Conservation (phyloP, 345 rosid species). For the Pistacia vera region DNA sequence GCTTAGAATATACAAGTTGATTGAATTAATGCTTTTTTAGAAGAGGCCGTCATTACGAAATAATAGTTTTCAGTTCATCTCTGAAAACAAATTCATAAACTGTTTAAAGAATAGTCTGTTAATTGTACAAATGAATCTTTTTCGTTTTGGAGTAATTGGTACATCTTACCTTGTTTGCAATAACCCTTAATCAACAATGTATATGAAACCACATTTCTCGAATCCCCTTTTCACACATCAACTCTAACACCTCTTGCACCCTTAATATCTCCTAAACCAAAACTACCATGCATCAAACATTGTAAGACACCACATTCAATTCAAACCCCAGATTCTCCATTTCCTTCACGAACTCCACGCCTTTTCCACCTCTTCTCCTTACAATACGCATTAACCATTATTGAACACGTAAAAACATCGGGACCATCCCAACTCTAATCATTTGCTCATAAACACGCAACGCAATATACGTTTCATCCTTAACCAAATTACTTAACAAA, state of each 20-base stretch:
- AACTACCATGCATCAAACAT: slow-evolving; percentile 82
- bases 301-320: slow-evolving; percentile 65
- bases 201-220: slow-evolving; percentile 51
- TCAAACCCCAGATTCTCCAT: slow-evolving; percentile 60
- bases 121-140: too few relatives aligned
- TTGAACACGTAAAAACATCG: slow-evolving; percentile 70
- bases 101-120: too few relatives aligned
- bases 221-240: slow-evolving; percentile 56
- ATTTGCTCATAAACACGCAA: slow-evolving; percentile 73
- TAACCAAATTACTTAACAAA: slow-evolving; percentile 69
- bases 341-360: slow-evolving; percentile 54
- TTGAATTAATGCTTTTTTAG: too few relatives aligned
- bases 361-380: slow-evolving; percentile 47
- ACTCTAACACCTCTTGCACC: slow-evolving; percentile 44
- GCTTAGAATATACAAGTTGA: too few relatives aligned
- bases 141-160: background rate
- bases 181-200: slow-evolving; percentile 68
- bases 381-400: slow-evolving; percentile 76
- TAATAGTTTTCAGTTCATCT: too few relatives aligned
- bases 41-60: too few relatives aligned
- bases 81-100: too few relatives aligned
- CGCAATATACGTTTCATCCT: slow-evolving; percentile 51
- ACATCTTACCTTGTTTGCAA: slow-evolving; percentile 48
- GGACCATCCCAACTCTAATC: slow-evolving; percentile 63
- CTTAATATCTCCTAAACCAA: slow-evolving; percentile 55